A percentile compares a stretch with the other conserved stretches of the same genome.
These are phyloP conservation scores for Pyrrhoderma noxium DNA, from an alignment of 1,284 basidiomycete genomes.

Conservation along the genomic window DNA sequence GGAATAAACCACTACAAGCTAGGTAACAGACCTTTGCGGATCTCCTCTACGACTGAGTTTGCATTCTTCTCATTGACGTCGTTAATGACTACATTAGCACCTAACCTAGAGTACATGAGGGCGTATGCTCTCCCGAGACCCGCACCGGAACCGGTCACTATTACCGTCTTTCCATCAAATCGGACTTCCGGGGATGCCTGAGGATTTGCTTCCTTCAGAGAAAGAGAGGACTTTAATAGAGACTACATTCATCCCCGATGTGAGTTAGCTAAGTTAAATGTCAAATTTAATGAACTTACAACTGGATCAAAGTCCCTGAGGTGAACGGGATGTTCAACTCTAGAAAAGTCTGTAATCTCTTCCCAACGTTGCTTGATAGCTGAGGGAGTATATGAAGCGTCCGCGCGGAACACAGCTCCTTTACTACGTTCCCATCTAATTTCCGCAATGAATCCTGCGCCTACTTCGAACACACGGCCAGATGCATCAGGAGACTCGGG, in stretches of 20 bases:
- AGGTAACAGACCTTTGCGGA: constrained; percentile 55
- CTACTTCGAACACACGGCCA: constrained; percentile 90
- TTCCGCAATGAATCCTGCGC: constrained; percentile 90
- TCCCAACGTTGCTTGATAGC: constrained; percentile 84
- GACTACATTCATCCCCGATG: constrained; percentile 34
- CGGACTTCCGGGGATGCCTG: constrained; percentile 69
- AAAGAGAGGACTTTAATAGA: constrained; percentile 64
- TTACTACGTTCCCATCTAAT: constrained; percentile 91
- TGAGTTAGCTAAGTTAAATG: constrained; percentile 2
- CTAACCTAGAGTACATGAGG: constrained; percentile 82
- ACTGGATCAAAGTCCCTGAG: constrained; percentile 65
- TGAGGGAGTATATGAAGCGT: constrained; percentile 88
- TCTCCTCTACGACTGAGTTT: constrained; percentile 79
- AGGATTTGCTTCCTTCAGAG: constrained; percentile 57
- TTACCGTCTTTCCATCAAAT: constrained; percentile 87
- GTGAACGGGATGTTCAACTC: constrained; percentile 66
- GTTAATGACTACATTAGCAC: constrained; percentile 96
- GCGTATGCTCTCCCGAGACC: constrained; percentile 93
- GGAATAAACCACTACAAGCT: too few species aligned
- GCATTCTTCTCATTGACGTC: constrained; percentile 89
- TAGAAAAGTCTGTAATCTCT: constrained; percentile 77
- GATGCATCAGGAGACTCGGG: constrained; percentile 77
- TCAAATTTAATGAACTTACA: constrained; percentile 31
- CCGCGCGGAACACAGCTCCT: constrained; percentile 86
- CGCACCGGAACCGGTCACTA: constrained; percentile 91